Evolutionary conservation across 2,329 filamentous ascomycete genomes (phyloP), one percentile per base, ranked within the genome.

Genomic region (Epichloe gansuensis): DNA sequence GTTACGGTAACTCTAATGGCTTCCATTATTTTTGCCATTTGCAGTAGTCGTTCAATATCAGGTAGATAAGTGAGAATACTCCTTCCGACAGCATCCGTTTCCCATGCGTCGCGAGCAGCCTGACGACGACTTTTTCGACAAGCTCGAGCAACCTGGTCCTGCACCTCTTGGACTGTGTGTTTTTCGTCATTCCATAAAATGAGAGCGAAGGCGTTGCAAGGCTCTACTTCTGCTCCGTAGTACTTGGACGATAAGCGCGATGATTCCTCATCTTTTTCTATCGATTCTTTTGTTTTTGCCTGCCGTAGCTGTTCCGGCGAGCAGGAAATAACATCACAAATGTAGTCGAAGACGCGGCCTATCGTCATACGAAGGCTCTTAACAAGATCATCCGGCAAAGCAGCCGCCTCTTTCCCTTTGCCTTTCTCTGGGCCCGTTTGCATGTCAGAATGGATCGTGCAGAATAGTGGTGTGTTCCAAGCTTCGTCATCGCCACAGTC

Each of bases 141-240:
- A 48, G 93, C 93, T 57, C 91, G 80, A 3, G 88, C 86, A 23
- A 98, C 88, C 65, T 97, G 91, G 53, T 94, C 82, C 58, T 84
- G 78, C 5, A 98, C 91, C 65, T 98, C 93, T 46, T 83, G 80
- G 43, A 97, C 84, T 0, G 93, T 98, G 65, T 98, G 93, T 68
- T 98, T 98, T 70, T 98, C 93, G 58, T 98, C 93, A 60, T 98
- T 98, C 93, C 93, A 98, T 5, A 98, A 73, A 15, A 96, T 74
- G 44, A 98, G 72, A 5, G 87, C 85, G 66, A 85, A 98, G 60
- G 95, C 88, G 11, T 60, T 60, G 54, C 68, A 69, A 9, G 61
- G 59, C 25, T 69, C 62, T 15, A 64, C 57, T 8, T 64, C 61
- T 12, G 84, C 76, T 58, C 90, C 93, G 68, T 89, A 90, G 47